Percentiles rank a stretch among this genome's conserved stretches.
Evolutionary conservation across 2,329 filamentous ascomycete genomes (phyloP).

Genomic region (Aspergillus luchuensis): DNA sequence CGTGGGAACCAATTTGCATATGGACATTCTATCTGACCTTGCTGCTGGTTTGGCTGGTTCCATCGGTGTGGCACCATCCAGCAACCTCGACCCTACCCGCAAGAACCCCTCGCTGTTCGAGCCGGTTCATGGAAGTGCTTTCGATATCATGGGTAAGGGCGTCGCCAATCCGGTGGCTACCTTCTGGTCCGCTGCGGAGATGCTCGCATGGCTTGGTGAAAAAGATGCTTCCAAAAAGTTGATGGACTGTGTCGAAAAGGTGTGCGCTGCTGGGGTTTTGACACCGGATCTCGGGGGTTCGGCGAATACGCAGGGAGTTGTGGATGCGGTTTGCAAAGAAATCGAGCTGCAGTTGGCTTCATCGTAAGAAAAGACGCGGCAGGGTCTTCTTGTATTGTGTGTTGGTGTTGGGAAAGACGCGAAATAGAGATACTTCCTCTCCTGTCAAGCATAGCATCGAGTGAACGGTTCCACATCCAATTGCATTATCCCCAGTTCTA

Average conservation of each 20-base stretch:
- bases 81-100: slow-evolving; percentile 65
- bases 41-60: slow-evolving; percentile 69
- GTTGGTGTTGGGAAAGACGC: no score
- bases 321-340: slow-evolving; percentile 57
- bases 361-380: neutral
- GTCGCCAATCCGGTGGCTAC: slow-evolving; percentile 64
- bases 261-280: slow-evolving; percentile 55
- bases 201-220: slow-evolving; percentile 64
- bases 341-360: slow-evolving; percentile 38
- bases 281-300: slow-evolving; percentile 63
- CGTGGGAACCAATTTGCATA: slow-evolving; percentile 58
- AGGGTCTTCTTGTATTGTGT: no score
- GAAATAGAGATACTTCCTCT: no score
- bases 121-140: slow-evolving; percentile 65
- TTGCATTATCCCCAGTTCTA: no score
- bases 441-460: no score
- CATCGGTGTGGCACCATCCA: slow-evolving; percentile 70
- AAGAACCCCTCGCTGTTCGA: slow-evolving; percentile 64
- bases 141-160: slow-evolving; percentile 65
- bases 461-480: no score
- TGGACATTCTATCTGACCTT: slow-evolving; percentile 69
- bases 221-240: slow-evolving; percentile 58
- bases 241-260: slow-evolving; percentile 62
- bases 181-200: slow-evolving; percentile 70
- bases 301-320: slow-evolving; percentile 59